These are phyloP conservation scores for Seiridium cupressi DNA, from an alignment of 2,329 filamentous ascomycete genomes.

Conservation along the genomic window DNA sequence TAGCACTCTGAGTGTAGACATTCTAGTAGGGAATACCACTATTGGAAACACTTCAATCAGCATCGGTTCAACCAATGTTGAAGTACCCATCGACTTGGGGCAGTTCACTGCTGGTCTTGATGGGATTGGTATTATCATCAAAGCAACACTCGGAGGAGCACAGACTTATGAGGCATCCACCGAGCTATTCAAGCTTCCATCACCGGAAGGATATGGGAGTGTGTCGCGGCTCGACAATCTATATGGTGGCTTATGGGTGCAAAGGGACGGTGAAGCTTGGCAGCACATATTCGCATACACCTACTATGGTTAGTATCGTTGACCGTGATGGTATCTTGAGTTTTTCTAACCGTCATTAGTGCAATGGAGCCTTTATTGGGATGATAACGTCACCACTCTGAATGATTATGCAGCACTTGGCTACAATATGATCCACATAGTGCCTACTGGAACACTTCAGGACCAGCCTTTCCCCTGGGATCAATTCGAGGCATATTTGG, in stretches of 20 bases:
- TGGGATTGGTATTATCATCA: conserved; percentile 12
- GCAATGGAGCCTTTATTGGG: conserved; percentile 19
- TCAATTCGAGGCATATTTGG: conserved; percentile 17
- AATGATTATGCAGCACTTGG: conserved; percentile 14
- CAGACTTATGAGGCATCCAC: conserved; percentile 13
- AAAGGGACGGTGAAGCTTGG: conserved; percentile 14
- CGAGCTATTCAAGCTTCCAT: conserved; percentile 12
- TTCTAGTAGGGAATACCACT: background rate
- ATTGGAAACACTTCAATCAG: conserved; percentile 6
- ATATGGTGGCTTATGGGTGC: conserved; percentile 14
- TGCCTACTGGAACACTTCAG: conserved; percentile 14
- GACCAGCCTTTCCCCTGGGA: conserved; percentile 17
- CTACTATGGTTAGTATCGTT: conserved; percentile 9
- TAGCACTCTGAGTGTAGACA: background rate
- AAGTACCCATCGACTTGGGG: conserved; percentile 10
- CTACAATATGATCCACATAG: conserved; percentile 20
- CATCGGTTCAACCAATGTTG: conserved; percentile 12
- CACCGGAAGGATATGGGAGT: conserved; percentile 15
- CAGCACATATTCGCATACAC: conserved; percentile 17
- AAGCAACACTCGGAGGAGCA: conserved; percentile 7
- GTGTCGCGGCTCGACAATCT: conserved; percentile 17
- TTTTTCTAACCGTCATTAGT: conserved; percentile 1
- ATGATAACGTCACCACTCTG: conserved; percentile 15
- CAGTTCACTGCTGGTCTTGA: conserved; percentile 9
- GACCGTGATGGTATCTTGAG: too few species aligned